Evolutionary conservation across 257 asterid species (phyloP), one percentile per base, ranked within the genome.

Genomic region (Craterostigma plantagineum): DNA sequence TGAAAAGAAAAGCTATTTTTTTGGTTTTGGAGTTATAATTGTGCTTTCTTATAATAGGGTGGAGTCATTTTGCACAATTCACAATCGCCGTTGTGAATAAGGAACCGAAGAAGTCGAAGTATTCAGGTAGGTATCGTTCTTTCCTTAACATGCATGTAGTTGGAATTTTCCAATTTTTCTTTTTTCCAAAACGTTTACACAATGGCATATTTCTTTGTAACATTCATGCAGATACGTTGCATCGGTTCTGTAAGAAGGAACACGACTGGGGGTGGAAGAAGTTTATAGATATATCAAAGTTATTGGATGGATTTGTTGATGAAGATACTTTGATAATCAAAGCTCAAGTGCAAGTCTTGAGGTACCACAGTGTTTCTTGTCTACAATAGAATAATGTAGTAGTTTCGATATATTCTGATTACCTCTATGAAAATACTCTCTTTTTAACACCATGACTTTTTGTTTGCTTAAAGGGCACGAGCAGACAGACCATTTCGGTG

Each of bases 181-280:
- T 40, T 7, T 40, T 7, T n/a, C 8, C 16, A 7, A 17, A 44
- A 18, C 4, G 41, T n/a, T n/a, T n/a, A n/a, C n/a, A n/a, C n/a
- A n/a, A 43, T 45, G 18, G 63, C 35, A 35, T 49, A 30, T 35
- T 0, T 47, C 18, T 50, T 42, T 55, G 10, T n/a, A 64, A 54
- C 50, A 23, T 23, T 2, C 47, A 12, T 59, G 48, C 58, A 85
- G 96, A 85, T 75, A 81, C 96, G 12, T 67, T 85, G 58, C 96
- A 85, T 49, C 87, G 94, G 3, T 85, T 85, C 64, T 78, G 87
- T 77, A 85, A 77, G 62, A 85, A 81, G 69, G 96, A 85, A 64
- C 96, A 85, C 62, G 96, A 85, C 63, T 85, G 94, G 96, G 96
- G 96, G 38, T 86, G 97, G 97, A 86, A 86, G 72, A 86, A 86